A percentile compares a stretch with the other conserved stretches of the same genome.
Conservation (phyloP, 2,329 filamentous ascomycete species). For the Claviceps cyperi region DNA sequence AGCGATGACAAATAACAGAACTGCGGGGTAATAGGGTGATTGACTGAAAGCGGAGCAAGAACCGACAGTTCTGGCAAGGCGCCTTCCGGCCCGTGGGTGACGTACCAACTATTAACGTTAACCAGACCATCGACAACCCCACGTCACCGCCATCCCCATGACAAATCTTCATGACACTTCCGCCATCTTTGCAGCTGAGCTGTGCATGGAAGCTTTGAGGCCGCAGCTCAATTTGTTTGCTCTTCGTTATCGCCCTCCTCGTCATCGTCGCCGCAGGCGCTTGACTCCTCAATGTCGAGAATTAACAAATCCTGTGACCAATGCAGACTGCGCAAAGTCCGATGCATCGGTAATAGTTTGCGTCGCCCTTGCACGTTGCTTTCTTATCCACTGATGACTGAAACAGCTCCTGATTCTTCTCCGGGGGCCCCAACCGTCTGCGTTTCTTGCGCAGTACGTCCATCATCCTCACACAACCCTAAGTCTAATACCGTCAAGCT, state of each 20-base stretch:
- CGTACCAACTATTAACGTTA: no score
- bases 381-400: not conserved
- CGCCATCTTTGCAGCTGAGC: no score
- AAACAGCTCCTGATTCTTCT: slow-evolving; percentile 1
- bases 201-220: no score
- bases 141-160: no score
- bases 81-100: no score
- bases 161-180: no score
- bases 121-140: no score
- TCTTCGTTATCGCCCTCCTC: not conserved
- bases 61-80: no score
- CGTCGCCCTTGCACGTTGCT: not conserved
- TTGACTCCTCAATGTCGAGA: slow-evolving; percentile 1
- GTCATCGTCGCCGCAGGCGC: not conserved
- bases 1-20: no score
- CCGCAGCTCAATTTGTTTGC: no score
- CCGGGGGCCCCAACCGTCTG: not conserved
- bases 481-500: not conserved
- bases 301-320: slow-evolving; percentile 10
- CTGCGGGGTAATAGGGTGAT: no score
- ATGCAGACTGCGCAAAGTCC: slow-evolving; percentile 11
- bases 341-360: slow-evolving; percentile 8
- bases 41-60: no score
- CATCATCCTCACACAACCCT: not conserved
- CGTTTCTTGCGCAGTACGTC: slow-evolving; percentile 3